Evolutionary conservation across 2,329 filamentous ascomycete species (phyloP).

Genomic region (Ceratocystis variospora): DNA sequence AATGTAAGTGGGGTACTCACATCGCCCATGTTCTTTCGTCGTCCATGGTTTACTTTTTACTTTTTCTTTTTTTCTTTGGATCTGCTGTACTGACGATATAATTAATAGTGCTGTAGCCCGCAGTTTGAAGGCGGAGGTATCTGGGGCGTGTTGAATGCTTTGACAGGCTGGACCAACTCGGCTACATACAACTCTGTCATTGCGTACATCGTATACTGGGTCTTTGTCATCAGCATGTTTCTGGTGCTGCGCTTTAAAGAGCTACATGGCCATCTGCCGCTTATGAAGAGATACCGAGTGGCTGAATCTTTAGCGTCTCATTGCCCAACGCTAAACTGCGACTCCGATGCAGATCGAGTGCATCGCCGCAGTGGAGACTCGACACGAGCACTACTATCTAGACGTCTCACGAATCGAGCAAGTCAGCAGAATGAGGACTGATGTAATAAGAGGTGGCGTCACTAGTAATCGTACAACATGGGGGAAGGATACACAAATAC

Average conservation of each 20-base stretch:
- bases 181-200: slow-evolving; percentile 79
- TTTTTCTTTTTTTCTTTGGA: background rate
- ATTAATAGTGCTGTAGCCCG: slow-evolving; percentile 59
- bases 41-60: background rate
- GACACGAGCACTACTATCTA: slow-evolving; percentile 13
- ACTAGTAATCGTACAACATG: background rate
- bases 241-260: slow-evolving; percentile 54
- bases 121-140: slow-evolving; percentile 57
- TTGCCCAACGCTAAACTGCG: background rate
- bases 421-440: background rate
- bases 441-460: background rate
- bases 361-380: slow-evolving; percentile 16
- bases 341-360: background rate
- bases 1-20: slow-evolving; percentile 41
- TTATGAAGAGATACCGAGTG: slow-evolving; percentile 13
- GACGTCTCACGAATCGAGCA: slow-evolving; percentile 4
- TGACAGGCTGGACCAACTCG: slow-evolving; percentile 79
- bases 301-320: background rate
- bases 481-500: background rate
- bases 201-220: slow-evolving; percentile 80
- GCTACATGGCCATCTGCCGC: slow-evolving; percentile 22
- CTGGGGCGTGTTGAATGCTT: slow-evolving; percentile 78
- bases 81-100: slow-evolving; percentile 3
- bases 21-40: too few relatives aligned
- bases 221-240: slow-evolving; percentile 53